Base-by-base conservation (phyloP, 2,329 filamentous ascomycete species). In the Magnaporthales sp. region DNA sequence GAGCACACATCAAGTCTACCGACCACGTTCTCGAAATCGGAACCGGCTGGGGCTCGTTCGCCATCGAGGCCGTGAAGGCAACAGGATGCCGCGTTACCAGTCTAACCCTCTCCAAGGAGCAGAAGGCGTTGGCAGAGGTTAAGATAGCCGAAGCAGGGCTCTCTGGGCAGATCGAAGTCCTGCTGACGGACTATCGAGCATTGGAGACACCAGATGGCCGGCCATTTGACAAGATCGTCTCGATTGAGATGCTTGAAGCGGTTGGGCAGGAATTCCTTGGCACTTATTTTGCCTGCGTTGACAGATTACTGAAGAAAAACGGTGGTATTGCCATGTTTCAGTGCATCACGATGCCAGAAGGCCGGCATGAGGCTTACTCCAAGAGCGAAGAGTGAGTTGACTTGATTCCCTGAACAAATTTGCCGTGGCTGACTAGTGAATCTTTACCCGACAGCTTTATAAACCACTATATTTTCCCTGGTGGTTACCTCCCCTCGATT, bases 211-310 rank as follows among this genome's bases (percentile, higher is more conserved):
- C 86, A 0, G 78, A 80, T 11, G 32, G 26, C 61, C 78, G 76
- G 0, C 78, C 80, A 0, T 92, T 86, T 70, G 90, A 92, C 75
- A 91, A 91, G 74, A 80, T 92, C 7, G 81, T 92, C 8, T 91
- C 88, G 4, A 91, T 92, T 67, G 90, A 92, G 73, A 92, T 92
- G 90, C 79, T 92, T 26, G 90, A 92, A 77, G 88, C 88, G 1
- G 90, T 92, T 0, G 90, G 90, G 3, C 79, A 83, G 65, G 87
- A 90, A 72, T 91, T 86, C 70, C 75, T 92, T 32, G 80, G 82
- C 24, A 88, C 84, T 1, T 92, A 91, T 73, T 92, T 92, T 73
- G 77, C 79, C 22, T 86, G 84, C 70, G 80, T 92, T 64, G 79
- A 91, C 70, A 79, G 80, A 67, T 75, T 91, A 32, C 75, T 92